These are phyloP conservation scores for Amauroascus verrucosus DNA, from an alignment of 2,329 filamentous ascomycete genomes.

Conservation along the genomic window DNA sequence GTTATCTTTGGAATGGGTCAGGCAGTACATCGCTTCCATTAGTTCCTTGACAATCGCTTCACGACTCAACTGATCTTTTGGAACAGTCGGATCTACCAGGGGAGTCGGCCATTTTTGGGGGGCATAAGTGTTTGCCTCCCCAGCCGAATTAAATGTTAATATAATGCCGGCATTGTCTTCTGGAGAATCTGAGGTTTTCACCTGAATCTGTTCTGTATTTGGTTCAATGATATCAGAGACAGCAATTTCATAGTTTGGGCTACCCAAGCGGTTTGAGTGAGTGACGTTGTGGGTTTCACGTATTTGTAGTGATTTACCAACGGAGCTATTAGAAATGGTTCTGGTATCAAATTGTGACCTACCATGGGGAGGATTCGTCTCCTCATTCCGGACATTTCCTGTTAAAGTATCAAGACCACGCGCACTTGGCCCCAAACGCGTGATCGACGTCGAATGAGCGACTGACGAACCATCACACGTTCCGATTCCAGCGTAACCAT, in stretches of 20 bases:
- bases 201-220: background rate
- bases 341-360: no score
- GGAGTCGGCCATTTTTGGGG: constrained; percentile 8
- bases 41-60: constrained; percentile 24
- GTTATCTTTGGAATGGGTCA: constrained; percentile 24
- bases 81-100: constrained; percentile 23
- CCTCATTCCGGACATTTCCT: background rate
- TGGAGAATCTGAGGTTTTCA: background rate
- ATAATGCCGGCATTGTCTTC: background rate
- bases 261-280: background rate
- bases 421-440: no score
- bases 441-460: background rate
- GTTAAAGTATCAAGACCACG: background rate
- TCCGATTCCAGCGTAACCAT: background rate
- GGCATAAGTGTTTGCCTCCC: constrained; percentile 18
- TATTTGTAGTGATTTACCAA: no score
- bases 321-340: no score
- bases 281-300: background rate
- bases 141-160: constrained; percentile 17
- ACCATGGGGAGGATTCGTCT: no score
- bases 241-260: background rate
- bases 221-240: background rate
- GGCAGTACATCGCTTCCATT: constrained; percentile 26
- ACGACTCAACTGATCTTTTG: constrained; percentile 17
- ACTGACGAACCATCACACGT: background rate